Evolutionary conservation across 805 yeast genomes (phyloP), one percentile per base, ranked within the genome.

Genomic region (Pichia californica): DNA sequence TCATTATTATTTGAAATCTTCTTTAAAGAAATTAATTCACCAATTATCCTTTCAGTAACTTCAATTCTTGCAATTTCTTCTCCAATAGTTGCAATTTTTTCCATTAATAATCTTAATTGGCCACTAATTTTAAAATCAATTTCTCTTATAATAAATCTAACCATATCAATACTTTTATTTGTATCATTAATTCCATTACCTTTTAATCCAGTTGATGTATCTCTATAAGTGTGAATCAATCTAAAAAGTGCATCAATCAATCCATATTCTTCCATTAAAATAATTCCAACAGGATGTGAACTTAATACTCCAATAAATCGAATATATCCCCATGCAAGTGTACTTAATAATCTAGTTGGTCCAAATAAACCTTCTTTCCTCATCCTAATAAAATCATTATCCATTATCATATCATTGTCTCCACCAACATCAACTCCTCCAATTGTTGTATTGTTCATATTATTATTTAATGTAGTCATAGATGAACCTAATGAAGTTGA

Each of bases 191-290:
- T 27, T 15, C n/a, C 14, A 15, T n/a, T n/a, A n/a, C n/a, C n/a
- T n/a, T 25, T 20, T 7, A 19, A 6, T 21, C 37, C 27, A 21
- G 11, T 47, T 72, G 72, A 15, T 84, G 70, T 42, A 88, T 74
- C 52, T 86, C 86, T 18, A 15, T 20, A 25, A 2, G 23, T 36
- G n/a, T 37, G 40, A 9, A 37, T 26, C 2, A 37, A 13, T 19
- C 31, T n/a, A 53, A 83, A 81, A 41, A 88, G 68, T 63, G 86
- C 79, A 45, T 82, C 88, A 62, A 87, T 86, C 46, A 91, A 73
- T 52, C 88, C 83, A 93, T 95, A 86, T 48, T 84, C 79, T 40
- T 79, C 83, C 45, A 93, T 58, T 52, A 91, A 68, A 35, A 69
- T 69, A 20, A 85, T 61, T 0, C 99, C 99, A 38, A 73, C 69